Evolutionary conservation across 768 basidiomycete genomes (phyloP).

Genomic region (Thelephora ganbajun): DNA sequence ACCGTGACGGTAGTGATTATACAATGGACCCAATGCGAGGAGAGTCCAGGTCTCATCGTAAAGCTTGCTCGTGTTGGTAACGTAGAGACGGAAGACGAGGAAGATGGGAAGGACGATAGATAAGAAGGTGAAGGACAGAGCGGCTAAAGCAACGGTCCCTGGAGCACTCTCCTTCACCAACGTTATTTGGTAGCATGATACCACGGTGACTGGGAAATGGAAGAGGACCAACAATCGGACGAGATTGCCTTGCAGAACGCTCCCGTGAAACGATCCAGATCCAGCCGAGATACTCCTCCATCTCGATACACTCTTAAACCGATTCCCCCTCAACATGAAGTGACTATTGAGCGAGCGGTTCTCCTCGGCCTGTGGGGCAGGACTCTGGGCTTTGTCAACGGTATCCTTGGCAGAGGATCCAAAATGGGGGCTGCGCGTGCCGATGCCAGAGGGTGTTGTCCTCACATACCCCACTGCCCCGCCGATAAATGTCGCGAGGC

Average conservation of each 20-base stretch:
- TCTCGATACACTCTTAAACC: conserved; percentile 21
- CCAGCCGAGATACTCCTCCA: conserved; percentile 41
- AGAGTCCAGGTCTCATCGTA: conserved; percentile 93
- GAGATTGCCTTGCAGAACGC: conserved; percentile 78
- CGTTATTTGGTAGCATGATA: conserved; percentile 80
- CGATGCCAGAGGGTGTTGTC: conserved; percentile 17
- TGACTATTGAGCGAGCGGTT: conserved; percentile 32
- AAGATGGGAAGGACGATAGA: conserved; percentile 66
- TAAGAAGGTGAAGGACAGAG: conserved; percentile 65
- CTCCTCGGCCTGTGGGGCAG: conserved; percentile 27
- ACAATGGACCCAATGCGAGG: conserved; percentile 80
- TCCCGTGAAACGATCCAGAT: conserved; percentile 68
- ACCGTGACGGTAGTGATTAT: conserved; percentile 87
- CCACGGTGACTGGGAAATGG: conserved; percentile 88
- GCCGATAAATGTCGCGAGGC: conserved; percentile 25
- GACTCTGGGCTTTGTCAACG: conserved; percentile 20
- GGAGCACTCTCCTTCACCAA: conserved; percentile 36
- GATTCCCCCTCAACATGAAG: conserved; percentile 10
- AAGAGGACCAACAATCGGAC: conserved; percentile 84
- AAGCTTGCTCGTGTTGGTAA: conserved; percentile 76
- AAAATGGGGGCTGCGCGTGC: conserved; percentile 26
- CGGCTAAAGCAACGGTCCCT: conserved; percentile 64
- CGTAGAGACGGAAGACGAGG: conserved; percentile 63
- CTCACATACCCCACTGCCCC: conserved; percentile 13
- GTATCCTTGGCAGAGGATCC: conserved; percentile 38